Percentiles rank a stretch among this genome's conserved stretches.
Conservation (phyloP, 331 rosid species). For the Telfairia occidentalis region DNA sequence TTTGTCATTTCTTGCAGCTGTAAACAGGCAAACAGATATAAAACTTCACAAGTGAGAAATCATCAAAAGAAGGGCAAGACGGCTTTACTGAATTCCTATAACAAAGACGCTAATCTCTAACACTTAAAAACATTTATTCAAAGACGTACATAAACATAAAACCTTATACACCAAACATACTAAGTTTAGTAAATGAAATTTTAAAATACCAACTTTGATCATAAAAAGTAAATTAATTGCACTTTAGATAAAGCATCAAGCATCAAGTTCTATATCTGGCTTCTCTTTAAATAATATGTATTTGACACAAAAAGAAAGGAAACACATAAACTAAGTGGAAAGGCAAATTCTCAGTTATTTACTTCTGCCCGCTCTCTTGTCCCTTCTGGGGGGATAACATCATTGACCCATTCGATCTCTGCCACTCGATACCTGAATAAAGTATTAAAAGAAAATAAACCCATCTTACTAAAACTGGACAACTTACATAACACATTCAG, state of each 20-base stretch:
- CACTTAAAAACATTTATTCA: background rate
- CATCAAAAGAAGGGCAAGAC: background rate
- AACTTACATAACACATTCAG: background rate
- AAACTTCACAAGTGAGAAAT: constrained; percentile 9
- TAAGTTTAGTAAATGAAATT: background rate
- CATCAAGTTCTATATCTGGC: background rate
- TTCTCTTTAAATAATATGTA: background rate
- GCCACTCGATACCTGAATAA: constrained; percentile 82
- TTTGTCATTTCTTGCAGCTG: constrained; percentile 55
- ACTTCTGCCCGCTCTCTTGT: constrained; percentile 54
- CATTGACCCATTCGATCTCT: constrained; percentile 83
- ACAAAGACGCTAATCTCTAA: background rate
- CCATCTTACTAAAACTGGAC: constrained; percentile 10
- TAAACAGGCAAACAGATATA: constrained; percentile 1
- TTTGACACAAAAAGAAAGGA: background rate
- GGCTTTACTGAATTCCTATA: background rate
- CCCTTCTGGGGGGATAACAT: constrained; percentile 55
- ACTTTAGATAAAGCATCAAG: background rate
- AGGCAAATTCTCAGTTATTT: constrained; percentile 27
- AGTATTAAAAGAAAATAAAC: constrained; percentile 20
- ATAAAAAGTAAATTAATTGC: background rate
- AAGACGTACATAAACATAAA: background rate
- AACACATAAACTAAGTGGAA: constrained; percentile 12
- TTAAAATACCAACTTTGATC: background rate
- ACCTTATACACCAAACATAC: background rate